Evolutionary conservation across 352 stramenopile genomes (phyloP).

Genomic region (Thraustotheca clavata): DNA sequence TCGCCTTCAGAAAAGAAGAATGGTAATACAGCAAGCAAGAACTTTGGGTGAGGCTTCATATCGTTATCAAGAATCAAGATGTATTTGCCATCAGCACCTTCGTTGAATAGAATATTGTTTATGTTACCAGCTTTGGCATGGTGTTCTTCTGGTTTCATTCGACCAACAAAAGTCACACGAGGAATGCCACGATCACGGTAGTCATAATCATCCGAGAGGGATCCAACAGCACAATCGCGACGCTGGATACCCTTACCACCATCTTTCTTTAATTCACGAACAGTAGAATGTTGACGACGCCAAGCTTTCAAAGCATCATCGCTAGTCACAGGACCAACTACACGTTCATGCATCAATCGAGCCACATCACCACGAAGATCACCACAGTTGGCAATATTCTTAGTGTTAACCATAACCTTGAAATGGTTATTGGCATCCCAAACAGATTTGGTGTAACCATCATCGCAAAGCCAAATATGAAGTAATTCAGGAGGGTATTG

Average conservation of each 20-base stretch:
- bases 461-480: conserved; percentile 82
- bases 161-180: conserved; percentile 78
- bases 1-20: conserved; percentile 88
- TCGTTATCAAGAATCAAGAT: conserved; percentile 89
- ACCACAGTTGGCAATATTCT: conserved; percentile 79
- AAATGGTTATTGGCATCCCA: conserved; percentile 87
- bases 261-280: conserved; percentile 75
- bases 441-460: conserved; percentile 85
- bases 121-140: conserved; percentile 91
- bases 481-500: conserved; percentile 82
- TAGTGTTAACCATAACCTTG: conserved; percentile 86
- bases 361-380: conserved; percentile 75
- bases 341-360: conserved; percentile 79
- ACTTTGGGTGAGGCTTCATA: conserved; percentile 88
- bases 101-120: conserved; percentile 87
- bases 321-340: conserved; percentile 65
- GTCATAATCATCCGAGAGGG: conserved; percentile 83
- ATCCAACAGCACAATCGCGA: conserved; percentile 79
- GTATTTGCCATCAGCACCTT: conserved; percentile 84
- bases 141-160: conserved; percentile 83
- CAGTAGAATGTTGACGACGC: conserved; percentile 79
- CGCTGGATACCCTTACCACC: conserved; percentile 71
- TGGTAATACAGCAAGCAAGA: conserved; percentile 71
- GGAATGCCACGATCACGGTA: conserved; percentile 84
- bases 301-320: conserved; percentile 72